phyloP scores from a whole-genome alignment of 768 basidiomycete species.

The Tulasnella sp. region DNA sequence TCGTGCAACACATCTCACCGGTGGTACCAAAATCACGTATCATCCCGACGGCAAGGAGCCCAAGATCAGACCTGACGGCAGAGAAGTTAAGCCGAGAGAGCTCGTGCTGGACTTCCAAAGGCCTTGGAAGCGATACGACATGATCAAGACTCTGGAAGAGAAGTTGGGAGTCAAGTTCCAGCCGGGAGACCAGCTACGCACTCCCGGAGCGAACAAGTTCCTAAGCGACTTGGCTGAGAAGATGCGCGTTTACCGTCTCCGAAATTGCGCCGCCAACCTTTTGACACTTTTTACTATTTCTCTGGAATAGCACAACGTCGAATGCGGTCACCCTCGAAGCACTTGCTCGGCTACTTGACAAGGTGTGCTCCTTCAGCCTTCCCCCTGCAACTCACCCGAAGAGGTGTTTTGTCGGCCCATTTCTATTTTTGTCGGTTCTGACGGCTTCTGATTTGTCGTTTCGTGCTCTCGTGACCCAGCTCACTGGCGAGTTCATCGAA shows the following conservation, averaged over 20 bases:
- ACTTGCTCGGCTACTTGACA: slow-evolving; percentile 92
- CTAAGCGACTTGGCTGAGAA: slow-evolving; percentile 75
- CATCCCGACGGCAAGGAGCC: slow-evolving; percentile 93
- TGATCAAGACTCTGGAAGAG: slow-evolving; percentile 94
- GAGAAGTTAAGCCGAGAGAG: slow-evolving; percentile 37
- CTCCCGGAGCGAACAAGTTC: slow-evolving; percentile 80
- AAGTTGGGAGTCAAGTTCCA: slow-evolving; percentile 90
- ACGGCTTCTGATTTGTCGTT: slow-evolving; percentile 2
- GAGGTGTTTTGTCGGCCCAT: neutral
- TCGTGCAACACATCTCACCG: slow-evolving; percentile 82
- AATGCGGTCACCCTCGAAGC: slow-evolving; percentile 92
- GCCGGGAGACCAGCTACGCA: slow-evolving; percentile 81
- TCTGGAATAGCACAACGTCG: slow-evolving; percentile 71
- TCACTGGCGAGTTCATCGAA: slow-evolving; percentile 97
- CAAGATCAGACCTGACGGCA: slow-evolving; percentile 30
- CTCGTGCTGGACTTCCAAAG: slow-evolving; percentile 78
- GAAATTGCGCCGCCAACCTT: neutral
- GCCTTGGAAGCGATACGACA: slow-evolving; percentile 98
- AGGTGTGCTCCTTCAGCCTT: slow-evolving; percentile 40
- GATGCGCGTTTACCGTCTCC: slow-evolving; percentile 36
- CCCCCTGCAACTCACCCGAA: neutral
- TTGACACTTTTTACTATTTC: neutral
- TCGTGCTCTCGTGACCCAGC: slow-evolving; percentile 37
- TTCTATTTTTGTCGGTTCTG: neutral
- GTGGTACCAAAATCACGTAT: slow-evolving; percentile 73